Conservation (phyloP, 139 green algal genomes). For the Haematococcus sp. region DNA sequence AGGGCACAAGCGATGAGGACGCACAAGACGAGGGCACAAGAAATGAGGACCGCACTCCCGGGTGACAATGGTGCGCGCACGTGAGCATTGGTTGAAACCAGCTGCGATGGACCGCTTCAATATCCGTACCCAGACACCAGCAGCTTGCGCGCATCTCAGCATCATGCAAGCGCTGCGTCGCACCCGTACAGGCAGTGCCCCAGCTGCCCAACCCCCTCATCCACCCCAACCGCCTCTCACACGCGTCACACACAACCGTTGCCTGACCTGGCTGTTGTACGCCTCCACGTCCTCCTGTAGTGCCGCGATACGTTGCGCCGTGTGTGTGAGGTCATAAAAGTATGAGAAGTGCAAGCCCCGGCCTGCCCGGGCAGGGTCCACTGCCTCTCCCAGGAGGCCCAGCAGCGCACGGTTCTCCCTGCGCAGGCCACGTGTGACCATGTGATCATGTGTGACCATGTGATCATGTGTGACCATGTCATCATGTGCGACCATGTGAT, state of each 20-base stretch:
- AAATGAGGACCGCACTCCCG: no score
- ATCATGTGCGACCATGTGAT: not conserved
- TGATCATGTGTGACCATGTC: not conserved
- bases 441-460: not conserved
- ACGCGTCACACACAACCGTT: conserved; percentile 5
- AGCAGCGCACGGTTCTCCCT: conserved; percentile 29
- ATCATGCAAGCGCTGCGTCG: no score
- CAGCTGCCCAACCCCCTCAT: not conserved
- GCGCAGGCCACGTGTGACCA: not conserved
- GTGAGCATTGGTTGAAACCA: no score
- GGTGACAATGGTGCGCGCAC: no score
- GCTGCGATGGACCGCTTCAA: no score
- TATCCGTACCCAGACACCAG: no score
- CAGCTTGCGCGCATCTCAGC: no score
- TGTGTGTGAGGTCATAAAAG: conserved; percentile 71
- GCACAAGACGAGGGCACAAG: no score
- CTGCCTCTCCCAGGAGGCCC: conserved; percentile 39
- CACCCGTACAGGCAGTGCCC: no score
- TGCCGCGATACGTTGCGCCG: conserved; percentile 13
- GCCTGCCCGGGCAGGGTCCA: conserved; percentile 58
- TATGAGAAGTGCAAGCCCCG: conserved; percentile 75
- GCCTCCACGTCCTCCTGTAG: not conserved
- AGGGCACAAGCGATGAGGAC: no score
- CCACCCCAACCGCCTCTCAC: not conserved
- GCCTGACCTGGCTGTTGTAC: not conserved